Evolutionary conservation across 192 early-diverging fungal species (phyloP).

Genomic region (Entomortierella parvispora): DNA sequence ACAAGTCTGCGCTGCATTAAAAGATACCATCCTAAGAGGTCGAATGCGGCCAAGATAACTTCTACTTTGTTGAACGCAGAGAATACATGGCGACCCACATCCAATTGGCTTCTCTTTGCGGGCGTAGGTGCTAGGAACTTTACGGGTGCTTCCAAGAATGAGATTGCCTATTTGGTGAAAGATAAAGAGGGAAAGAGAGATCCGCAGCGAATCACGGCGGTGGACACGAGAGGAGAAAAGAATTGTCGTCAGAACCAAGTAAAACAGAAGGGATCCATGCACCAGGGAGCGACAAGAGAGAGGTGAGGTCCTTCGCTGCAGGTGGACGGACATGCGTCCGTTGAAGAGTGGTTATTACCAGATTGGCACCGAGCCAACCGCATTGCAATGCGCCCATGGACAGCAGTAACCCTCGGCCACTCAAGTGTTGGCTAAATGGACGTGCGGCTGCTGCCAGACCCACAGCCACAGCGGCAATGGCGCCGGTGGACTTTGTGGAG

Average conservation of each 20-base stretch:
- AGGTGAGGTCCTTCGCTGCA: not conserved
- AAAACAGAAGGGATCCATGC: not conserved
- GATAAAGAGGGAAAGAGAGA: too few species aligned
- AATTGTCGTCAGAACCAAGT: too few species aligned
- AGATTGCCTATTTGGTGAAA: conserved; percentile 32
- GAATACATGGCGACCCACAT: conserved; percentile 54
- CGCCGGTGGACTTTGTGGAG: conserved; percentile 37
- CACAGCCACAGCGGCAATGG: conserved; percentile 31
- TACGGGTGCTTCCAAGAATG: conserved; percentile 49
- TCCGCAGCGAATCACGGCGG: too few species aligned
- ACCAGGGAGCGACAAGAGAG: not conserved
- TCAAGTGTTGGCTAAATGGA: conserved; percentile 17
- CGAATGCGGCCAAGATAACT: conserved; percentile 37
- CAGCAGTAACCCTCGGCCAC: conserved; percentile 14
- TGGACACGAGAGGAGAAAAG: too few species aligned
- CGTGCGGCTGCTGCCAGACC: conserved; percentile 35
- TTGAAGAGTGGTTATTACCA: conserved; percentile 40
- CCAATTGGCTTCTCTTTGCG: conserved; percentile 20
- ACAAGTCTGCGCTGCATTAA: conserved; percentile 21
- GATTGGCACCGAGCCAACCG: conserved; percentile 36
- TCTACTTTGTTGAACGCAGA: conserved; percentile 52
- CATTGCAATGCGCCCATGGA: conserved; percentile 44
- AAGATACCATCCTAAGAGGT: conserved; percentile 44
- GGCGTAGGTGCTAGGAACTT: conserved; percentile 49
- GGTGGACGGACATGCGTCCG: too few species aligned